Evolutionary conservation across 2,329 filamentous ascomycete species (phyloP).

Genomic region (Orbilia brochopaga): DNA sequence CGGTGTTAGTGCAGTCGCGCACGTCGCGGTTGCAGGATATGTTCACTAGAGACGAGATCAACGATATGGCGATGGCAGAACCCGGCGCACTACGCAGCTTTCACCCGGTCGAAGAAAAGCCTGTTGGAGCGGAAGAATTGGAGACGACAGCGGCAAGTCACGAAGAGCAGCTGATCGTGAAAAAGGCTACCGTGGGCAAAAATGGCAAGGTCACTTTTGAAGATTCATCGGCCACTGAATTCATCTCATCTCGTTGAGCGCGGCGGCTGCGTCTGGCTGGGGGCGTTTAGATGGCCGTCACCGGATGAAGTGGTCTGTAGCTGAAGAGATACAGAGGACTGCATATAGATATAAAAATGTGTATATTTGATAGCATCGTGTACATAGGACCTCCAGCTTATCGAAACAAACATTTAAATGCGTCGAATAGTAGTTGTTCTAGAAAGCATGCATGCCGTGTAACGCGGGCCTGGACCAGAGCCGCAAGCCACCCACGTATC

Average conservation of each 20-base stretch:
- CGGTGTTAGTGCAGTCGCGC: conserved; percentile 86
- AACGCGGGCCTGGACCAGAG: too few relatives aligned
- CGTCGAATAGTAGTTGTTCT: too few relatives aligned
- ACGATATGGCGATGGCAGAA: conserved; percentile 85
- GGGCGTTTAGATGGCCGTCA: not conserved
- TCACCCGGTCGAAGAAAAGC: conserved; percentile 57
- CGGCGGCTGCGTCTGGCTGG: not conserved
- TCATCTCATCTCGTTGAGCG: conserved; percentile 57
- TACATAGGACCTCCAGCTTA: conserved; percentile 1
- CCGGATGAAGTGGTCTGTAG: too few relatives aligned
- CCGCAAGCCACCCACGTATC: too few relatives aligned
- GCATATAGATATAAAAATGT: not conserved
- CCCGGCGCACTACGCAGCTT: conserved; percentile 72
- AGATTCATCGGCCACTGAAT: conserved; percentile 66
- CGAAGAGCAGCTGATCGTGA: conserved; percentile 59
- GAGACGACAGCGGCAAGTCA: conserved; percentile 55
- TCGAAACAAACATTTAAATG: not conserved
- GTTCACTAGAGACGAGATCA: conserved; percentile 77
- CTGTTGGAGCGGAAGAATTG: conserved; percentile 53
- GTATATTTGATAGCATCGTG: not conserved
- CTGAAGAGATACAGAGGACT: too few relatives aligned
- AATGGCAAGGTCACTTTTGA: conserved; percentile 73
- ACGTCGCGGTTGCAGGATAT: conserved; percentile 78
- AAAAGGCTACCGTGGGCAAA: conserved; percentile 65
- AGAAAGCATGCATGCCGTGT: too few relatives aligned